A percentile compares a stretch with the other conserved stretches of the same genome.
Evolutionary conservation across 192 early-diverging fungal genomes (phyloP).

Genomic region (Entomortierella chlamydospora): DNA sequence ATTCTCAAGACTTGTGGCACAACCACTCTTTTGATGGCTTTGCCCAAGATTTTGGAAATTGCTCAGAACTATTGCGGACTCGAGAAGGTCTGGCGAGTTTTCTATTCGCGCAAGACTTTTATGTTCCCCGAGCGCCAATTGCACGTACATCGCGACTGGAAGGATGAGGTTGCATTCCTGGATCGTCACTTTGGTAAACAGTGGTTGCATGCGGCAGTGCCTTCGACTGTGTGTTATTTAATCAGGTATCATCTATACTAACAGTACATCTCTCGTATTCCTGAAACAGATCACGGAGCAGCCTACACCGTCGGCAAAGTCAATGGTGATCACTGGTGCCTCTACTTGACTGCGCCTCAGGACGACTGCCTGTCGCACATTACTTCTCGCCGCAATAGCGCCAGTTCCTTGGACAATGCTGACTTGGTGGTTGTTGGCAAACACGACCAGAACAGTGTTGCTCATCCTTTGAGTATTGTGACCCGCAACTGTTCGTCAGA

Average conservation of each 20-base stretch:
- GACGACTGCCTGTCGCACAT: constrained; percentile 56
- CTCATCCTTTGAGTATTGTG: constrained; percentile 35
- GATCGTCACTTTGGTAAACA: constrained; percentile 69
- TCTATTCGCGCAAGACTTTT: constrained; percentile 97
- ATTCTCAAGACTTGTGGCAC: constrained; percentile 99
- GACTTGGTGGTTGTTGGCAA: constrained; percentile 32
- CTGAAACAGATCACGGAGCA: constrained; percentile 71
- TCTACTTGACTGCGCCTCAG: constrained; percentile 86
- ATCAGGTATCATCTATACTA: neutral
- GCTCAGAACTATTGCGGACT: constrained; percentile 73
- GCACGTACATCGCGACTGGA: constrained; percentile 91
- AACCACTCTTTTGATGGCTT: constrained; percentile 90
- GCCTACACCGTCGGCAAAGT: constrained; percentile 95
- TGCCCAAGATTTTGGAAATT: constrained; percentile 89
- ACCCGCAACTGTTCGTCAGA: constrained; percentile 14
- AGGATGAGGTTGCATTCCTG: constrained; percentile 85
- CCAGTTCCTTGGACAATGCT: constrained; percentile 55
- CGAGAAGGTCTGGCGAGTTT: constrained; percentile 80
- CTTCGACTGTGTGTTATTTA: neutral
- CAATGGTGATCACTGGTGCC: constrained; percentile 97
- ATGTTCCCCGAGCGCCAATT: constrained; percentile 94
- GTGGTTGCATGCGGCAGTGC: too few species aligned
- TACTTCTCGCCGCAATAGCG: constrained; percentile 49
- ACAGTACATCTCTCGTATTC: constrained; percentile 1
- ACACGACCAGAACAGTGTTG: constrained; percentile 6